A percentile compares a stretch with the other conserved stretches of the same genome.
Conservation (phyloP, 495 filamentous ascomycete species). For the Penicillium cinerascens region DNA sequence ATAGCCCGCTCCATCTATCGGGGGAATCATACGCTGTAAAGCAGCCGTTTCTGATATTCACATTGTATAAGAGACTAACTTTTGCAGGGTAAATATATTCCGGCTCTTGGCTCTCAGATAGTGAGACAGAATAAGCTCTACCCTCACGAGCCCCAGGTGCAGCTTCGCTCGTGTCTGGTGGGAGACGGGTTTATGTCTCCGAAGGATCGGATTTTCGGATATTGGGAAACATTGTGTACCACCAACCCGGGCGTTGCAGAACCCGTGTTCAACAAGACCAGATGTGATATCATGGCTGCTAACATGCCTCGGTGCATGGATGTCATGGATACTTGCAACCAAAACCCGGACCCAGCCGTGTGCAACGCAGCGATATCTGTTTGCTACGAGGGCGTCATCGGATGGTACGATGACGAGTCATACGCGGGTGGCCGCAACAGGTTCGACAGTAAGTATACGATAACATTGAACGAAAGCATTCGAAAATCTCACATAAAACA, state of each 20-base stretch:
- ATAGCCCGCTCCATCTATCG: neutral
- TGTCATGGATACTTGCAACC: constrained; percentile 26
- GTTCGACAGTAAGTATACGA: constrained; percentile 34
- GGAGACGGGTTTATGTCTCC: constrained; percentile 40
- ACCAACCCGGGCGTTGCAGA: constrained; percentile 36
- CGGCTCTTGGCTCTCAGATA: neutral
- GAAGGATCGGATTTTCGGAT: constrained; percentile 31
- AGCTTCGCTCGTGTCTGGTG: constrained; percentile 35
- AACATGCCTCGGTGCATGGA: constrained; percentile 43
- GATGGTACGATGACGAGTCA: constrained; percentile 35
- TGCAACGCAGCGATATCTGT: constrained; percentile 26
- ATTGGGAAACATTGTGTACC: constrained; percentile 45
- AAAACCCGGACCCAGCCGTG: constrained; percentile 26
- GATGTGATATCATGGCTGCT: constrained; percentile 41
- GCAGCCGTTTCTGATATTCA: neutral
- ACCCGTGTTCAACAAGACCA: constrained; percentile 42
- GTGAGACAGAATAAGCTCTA: constrained; percentile 30
- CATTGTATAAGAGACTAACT: neutral
- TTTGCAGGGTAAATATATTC: neutral
- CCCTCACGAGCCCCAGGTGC: constrained; percentile 24
- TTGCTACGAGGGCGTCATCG: constrained; percentile 31
- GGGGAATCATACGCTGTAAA: neutral
- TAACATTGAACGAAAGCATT: neutral
- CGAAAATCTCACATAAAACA: neutral
- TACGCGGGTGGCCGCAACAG: constrained; percentile 34